Percentiles rank a stretch among this genome's conserved stretches.
Evolutionary conservation across 371 early-diverging fungal genomes (phyloP).

Genomic region (Mortierella sp.): DNA sequence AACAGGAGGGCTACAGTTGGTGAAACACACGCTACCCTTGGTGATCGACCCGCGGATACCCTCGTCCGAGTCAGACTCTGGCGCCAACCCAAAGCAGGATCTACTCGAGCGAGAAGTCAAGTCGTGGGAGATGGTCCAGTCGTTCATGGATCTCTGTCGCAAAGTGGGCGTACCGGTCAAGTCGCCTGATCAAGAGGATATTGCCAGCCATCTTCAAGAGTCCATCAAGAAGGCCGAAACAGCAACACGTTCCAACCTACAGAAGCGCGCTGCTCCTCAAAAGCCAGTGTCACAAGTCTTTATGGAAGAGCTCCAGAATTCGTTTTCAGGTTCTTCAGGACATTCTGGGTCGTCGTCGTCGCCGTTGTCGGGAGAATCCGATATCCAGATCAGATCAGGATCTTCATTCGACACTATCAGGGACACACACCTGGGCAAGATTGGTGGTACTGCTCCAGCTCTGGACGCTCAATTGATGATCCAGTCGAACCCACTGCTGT

Average conservation of each 20-base stretch:
- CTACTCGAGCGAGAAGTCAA: slow-evolving; percentile 40
- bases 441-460: slow-evolving; percentile 22
- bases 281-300: slow-evolving; percentile 47
- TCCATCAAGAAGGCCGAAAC: slow-evolving; percentile 18
- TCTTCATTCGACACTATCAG: slow-evolving; percentile 6
- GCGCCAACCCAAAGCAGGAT: not conserved
- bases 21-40: slow-evolving; percentile 37
- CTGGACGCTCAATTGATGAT: slow-evolving; percentile 46
- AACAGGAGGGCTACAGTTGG: not conserved
- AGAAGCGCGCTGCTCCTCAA: slow-evolving; percentile 7
- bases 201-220: slow-evolving; percentile 20
- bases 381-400: not conserved
- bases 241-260: not conserved
- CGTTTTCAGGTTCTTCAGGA: slow-evolving; percentile 43
- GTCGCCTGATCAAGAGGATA: slow-evolving; percentile 27
- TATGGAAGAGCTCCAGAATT: slow-evolving; percentile 39
- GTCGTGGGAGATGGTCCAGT: slow-evolving; percentile 55
- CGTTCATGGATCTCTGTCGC: slow-evolving; percentile 48
- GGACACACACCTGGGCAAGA: slow-evolving; percentile 28
- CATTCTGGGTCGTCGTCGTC: not conserved
- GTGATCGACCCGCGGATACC: not conserved
- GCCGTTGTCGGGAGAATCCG: not conserved
- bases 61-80: not conserved
- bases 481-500: slow-evolving; percentile 45
- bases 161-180: slow-evolving; percentile 48